Conservation (phyloP, 257 asterid species). For the Ophiorrhiza pumila region DNA sequence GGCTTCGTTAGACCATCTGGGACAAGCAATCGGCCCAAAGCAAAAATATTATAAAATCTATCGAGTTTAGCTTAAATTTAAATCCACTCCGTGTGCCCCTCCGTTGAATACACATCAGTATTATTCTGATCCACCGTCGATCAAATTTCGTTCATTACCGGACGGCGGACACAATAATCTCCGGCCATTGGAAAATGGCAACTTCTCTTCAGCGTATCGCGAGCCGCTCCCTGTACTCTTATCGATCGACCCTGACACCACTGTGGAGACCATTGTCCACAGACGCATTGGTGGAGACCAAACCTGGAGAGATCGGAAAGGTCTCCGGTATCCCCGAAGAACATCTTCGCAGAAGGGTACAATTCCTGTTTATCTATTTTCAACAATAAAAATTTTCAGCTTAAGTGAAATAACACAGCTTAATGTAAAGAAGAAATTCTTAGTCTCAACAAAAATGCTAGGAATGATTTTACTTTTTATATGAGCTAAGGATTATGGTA, state of each 20-base stretch:
- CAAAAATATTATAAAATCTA: too few relatives aligned
- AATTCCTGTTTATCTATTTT: neutral
- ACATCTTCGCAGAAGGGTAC: constrained; percentile 77
- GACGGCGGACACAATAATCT: neutral
- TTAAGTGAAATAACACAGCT: neutral
- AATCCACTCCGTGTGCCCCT: neutral
- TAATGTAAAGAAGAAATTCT: too few relatives aligned
- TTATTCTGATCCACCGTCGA: neutral
- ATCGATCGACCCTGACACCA: constrained; percentile 38
- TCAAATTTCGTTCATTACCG: neutral
- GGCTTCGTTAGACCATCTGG: too few relatives aligned
- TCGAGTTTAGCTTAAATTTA: too few relatives aligned
- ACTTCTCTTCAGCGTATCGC: constrained; percentile 58
- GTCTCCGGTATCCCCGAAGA: constrained; percentile 89
- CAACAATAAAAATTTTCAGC: neutral
- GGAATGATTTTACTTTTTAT: neutral
- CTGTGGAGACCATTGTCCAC: constrained; percentile 55
- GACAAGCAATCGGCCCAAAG: neutral
- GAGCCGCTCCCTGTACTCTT: constrained; percentile 37
- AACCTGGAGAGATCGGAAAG: constrained; percentile 81
- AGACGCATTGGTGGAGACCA: constrained; percentile 62
- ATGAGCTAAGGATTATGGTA: neutral
- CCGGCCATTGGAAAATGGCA: constrained; percentile 49
- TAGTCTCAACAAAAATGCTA: neutral
- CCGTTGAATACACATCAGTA: too few relatives aligned